Percentiles rank a stretch among this genome's conserved stretches.
Evolutionary conservation across 805 yeast genomes (phyloP).

Genomic region (Candida multigemmis): DNA sequence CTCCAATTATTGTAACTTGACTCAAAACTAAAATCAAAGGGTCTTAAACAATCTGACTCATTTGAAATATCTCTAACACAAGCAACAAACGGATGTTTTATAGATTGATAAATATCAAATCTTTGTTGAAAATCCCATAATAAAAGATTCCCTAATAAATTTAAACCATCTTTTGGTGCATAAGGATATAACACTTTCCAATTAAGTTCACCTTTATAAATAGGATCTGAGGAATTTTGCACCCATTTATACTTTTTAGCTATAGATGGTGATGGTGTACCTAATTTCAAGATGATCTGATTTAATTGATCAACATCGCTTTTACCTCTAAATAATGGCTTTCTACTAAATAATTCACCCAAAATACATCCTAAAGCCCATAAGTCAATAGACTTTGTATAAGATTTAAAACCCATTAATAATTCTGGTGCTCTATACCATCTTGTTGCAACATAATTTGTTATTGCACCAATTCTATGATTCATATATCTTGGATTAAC

Average conservation of each 20-base stretch:
- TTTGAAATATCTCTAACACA: constrained; percentile 44
- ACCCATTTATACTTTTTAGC: constrained; percentile 24
- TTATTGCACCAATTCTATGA: constrained; percentile 39
- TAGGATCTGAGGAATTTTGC: too few species aligned
- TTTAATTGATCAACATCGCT: constrained; percentile 63
- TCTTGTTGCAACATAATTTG: constrained; percentile 86
- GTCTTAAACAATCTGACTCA: constrained; percentile 43
- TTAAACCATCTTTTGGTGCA: constrained; percentile 43
- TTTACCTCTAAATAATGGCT: constrained; percentile 72
- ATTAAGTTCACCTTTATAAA: too few species aligned
- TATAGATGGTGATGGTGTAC: constrained; percentile 51
- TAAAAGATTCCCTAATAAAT: constrained; percentile 45
- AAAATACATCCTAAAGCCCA: constrained; percentile 94
- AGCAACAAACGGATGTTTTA: constrained; percentile 48
- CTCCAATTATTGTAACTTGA: constrained; percentile 6
- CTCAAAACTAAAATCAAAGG: constrained; percentile 68
- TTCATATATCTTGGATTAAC: constrained; percentile 27
- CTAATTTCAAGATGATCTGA: constrained; percentile 61
- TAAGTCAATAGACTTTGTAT: constrained; percentile 68
- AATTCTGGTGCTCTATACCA: constrained; percentile 96
- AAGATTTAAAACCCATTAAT: constrained; percentile 48
- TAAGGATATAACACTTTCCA: constrained; percentile 58
- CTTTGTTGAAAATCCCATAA: constrained; percentile 59
- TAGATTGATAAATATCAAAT: constrained; percentile 43
- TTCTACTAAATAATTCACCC: constrained; percentile 75